Percentiles rank a stretch among this genome's conserved stretches.
These are phyloP conservation scores for Oehlia diaphana DNA, from an alignment of 192 early-diverging fungal genomes.

Conservation along the genomic window DNA sequence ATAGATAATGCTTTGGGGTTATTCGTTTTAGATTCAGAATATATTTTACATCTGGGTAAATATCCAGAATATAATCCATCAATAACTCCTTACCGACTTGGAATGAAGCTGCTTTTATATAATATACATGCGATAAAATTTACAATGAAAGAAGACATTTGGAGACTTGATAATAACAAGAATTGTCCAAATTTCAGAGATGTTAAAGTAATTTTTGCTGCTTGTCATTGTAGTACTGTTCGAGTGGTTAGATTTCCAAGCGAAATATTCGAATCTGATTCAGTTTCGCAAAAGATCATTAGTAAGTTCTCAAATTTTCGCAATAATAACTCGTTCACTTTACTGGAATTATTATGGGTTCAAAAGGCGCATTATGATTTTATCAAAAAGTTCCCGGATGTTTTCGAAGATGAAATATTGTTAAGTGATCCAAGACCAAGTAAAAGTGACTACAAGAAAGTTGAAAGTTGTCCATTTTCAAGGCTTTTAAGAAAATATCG, in stretches of 20 bases:
- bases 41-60: neutral
- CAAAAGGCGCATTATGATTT: slow-evolving; percentile 2
- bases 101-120: slow-evolving; percentile 4
- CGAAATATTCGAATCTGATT: neutral
- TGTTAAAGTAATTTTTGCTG: neutral
- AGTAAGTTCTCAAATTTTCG: slow-evolving; percentile 9
- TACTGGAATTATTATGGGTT: slow-evolving; percentile 5
- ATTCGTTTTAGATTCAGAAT: slow-evolving; percentile 1
- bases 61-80: neutral
- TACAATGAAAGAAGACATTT: neutral
- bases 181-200: neutral
- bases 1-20: slow-evolving; percentile 28
- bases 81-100: neutral
- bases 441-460: neutral
- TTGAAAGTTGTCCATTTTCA: neutral
- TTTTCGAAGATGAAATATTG: neutral
- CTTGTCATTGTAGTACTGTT: slow-evolving; percentile 9
- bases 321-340: neutral
- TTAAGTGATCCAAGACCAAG: neutral
- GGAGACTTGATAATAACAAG: neutral
- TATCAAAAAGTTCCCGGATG: neutral
- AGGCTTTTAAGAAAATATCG: neutral
- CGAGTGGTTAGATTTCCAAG: neutral
- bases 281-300: neutral
- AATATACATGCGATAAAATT: slow-evolving; percentile 5